Conservation (phyloP, 192 early-diverging fungal genomes). For the Coemansia sp. region DNA sequence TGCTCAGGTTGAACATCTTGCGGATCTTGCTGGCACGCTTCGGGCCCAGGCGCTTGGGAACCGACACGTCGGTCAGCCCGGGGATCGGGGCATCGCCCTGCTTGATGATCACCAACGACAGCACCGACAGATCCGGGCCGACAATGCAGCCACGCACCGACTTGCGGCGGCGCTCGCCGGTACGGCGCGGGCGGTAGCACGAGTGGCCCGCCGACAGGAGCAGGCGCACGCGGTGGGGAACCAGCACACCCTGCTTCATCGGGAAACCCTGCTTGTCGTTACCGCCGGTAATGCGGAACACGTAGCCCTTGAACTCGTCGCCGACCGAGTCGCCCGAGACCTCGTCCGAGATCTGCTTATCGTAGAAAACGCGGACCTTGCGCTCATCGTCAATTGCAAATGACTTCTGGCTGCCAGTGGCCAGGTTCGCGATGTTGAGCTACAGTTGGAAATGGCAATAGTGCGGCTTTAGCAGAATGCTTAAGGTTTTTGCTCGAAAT, state of each 20-base stretch:
- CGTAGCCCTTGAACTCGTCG: conserved; percentile 99
- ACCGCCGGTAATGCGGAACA: conserved; percentile 98
- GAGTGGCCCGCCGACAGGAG: conserved; percentile 92
- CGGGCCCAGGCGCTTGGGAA: conserved; percentile 97
- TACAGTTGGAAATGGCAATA: too few relatives aligned
- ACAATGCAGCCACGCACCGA: conserved; percentile 99
- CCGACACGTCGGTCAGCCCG: conserved; percentile 86
- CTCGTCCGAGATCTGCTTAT: conserved; percentile 96
- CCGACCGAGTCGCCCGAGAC: conserved; percentile 93
- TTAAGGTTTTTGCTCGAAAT: too few relatives aligned
- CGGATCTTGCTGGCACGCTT: conserved; percentile 99
- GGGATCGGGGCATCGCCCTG: conserved; percentile 95
- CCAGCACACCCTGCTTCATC: conserved; percentile 98
- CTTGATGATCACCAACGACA: conserved; percentile 94
- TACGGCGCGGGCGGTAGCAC: conserved; percentile 96
- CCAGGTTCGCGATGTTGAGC: conserved; percentile 99
- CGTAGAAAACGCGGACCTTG: conserved; percentile 90
- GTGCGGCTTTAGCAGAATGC: too few relatives aligned
- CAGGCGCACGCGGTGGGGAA: conserved; percentile 70
- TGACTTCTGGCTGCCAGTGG: conserved; percentile 96
- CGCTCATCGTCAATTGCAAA: conserved; percentile 98
- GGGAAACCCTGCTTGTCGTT: conserved; percentile 99
- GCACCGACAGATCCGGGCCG: conserved; percentile 84
- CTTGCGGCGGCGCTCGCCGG: conserved; percentile 99
- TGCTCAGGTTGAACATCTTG: conserved; percentile 97